These are phyloP conservation scores for Moelleriella libera DNA, from an alignment of 2,329 filamentous ascomycete genomes.

Conservation along the genomic window DNA sequence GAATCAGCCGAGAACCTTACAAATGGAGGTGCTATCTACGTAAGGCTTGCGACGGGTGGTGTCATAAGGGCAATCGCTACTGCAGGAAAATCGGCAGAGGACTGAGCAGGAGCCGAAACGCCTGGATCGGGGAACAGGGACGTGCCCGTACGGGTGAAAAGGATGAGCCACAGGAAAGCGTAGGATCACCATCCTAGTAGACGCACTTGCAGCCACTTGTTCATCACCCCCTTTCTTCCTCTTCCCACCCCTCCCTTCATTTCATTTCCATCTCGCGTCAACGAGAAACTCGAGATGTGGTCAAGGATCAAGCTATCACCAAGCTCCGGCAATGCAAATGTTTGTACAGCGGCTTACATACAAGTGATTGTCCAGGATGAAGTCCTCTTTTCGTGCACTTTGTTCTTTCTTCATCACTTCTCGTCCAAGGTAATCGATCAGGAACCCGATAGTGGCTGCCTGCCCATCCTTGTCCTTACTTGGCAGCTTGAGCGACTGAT, in stretches of 20 bases:
- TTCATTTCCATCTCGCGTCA: too few relatives aligned
- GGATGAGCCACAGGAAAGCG: background rate
- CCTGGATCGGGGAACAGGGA: too few relatives aligned
- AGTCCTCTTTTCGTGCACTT: conserved; percentile 62
- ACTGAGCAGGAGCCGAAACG: too few relatives aligned
- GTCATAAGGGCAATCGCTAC: too few relatives aligned
- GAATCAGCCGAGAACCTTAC: background rate
- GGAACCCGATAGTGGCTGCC: conserved; percentile 54
- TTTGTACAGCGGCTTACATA: conserved; percentile 33
- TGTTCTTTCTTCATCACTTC: conserved; percentile 62
- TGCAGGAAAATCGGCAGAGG: too few relatives aligned
- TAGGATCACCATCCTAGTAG: background rate
- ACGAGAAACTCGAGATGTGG: too few relatives aligned
- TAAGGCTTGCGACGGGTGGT: too few relatives aligned
- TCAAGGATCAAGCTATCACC: too few relatives aligned
- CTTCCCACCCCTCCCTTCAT: too few relatives aligned
- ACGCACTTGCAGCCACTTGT: background rate
- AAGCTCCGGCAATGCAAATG: background rate
- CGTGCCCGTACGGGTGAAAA: background rate
- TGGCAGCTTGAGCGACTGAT: conserved; percentile 58
- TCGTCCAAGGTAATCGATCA: conserved; percentile 68
- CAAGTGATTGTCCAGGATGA: conserved; percentile 79
- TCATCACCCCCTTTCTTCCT: too few relatives aligned
- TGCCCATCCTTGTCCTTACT: conserved; percentile 41
- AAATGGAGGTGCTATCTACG: background rate